Evolutionary conservation across 2,329 filamentous ascomycete species (phyloP).

Genomic region (Aspergillus thermomutatus): DNA sequence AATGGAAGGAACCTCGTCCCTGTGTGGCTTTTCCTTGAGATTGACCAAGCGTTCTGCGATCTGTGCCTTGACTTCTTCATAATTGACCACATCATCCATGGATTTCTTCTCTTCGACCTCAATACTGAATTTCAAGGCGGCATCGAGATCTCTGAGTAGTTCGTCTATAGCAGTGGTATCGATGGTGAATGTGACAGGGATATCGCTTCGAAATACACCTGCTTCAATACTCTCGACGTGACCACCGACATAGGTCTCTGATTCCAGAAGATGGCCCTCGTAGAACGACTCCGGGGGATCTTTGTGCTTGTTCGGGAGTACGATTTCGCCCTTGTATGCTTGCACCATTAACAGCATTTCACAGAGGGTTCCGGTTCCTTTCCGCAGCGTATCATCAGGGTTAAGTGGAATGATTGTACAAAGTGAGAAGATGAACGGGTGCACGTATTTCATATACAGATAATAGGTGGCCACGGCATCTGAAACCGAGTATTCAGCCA

Average conservation of each 20-base stretch:
- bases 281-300: conserved; percentile 90
- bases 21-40: conserved; percentile 78
- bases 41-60: conserved; percentile 68
- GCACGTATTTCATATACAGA: conserved; percentile 99
- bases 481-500: conserved; percentile 97
- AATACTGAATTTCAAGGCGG: conserved; percentile 83
- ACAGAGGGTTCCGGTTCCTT: conserved; percentile 96
- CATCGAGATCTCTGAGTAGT: conserved; percentile 78
- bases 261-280: conserved; percentile 93
- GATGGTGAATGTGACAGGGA: conserved; percentile 90
- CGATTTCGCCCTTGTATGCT: conserved; percentile 86
- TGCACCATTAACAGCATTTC: conserved; percentile 99
- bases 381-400: conserved; percentile 87
- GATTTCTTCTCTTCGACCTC: conserved; percentile 80
- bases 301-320: conserved; percentile 93
- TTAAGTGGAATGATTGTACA: conserved; percentile 94
- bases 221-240: conserved; percentile 99
- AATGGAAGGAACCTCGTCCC: conserved; percentile 82
- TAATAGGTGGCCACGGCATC: conserved; percentile 99
- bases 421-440: conserved; percentile 97
- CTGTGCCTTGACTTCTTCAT: conserved; percentile 78
- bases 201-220: conserved; percentile 93
- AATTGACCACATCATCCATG: conserved; percentile 74
- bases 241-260: conserved; percentile 95
- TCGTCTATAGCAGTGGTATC: conserved; percentile 88